These are phyloP conservation scores for Arthrobotrys entomopaga DNA, from an alignment of 2,329 filamentous ascomycete species.

Conservation along the genomic window DNA sequence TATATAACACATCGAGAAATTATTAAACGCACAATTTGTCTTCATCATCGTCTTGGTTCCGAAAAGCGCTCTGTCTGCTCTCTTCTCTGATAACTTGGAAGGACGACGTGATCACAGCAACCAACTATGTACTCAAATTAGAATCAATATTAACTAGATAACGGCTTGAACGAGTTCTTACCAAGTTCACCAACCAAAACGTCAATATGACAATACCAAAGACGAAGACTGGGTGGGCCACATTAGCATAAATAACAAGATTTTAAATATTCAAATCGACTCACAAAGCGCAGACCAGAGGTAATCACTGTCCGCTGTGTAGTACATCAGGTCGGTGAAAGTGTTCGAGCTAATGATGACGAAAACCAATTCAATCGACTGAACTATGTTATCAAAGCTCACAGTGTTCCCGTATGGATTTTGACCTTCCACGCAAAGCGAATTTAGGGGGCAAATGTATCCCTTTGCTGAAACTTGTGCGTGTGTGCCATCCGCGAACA, in stretches of 20 bases:
- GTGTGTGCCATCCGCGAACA: conserved; percentile 67
- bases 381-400: conserved; percentile 92
- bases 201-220: conserved; percentile 85
- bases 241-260: conserved; percentile 13
- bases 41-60: conserved; percentile 73
- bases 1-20: neutral
- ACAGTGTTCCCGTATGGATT: conserved; percentile 87
- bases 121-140: conserved; percentile 64
- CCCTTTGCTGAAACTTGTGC: conserved; percentile 74
- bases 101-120: conserved; percentile 97
- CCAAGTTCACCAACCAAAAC: conserved; percentile 93
- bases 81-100: conserved; percentile 95
- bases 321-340: conserved; percentile 93
- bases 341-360: conserved; percentile 99
- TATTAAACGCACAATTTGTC: conserved; percentile 57
- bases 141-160: neutral
- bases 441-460: conserved; percentile 85
- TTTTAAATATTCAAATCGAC: conserved; percentile 14
- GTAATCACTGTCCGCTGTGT: conserved; percentile 90
- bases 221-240: conserved; percentile 66
- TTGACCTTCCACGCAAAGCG: conserved; percentile 79
- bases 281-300: conserved; percentile 78
- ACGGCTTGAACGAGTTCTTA: conserved; percentile 60
- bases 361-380: conserved; percentile 93
- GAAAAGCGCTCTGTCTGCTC: conserved; percentile 92